A percentile compares a stretch with the other conserved stretches of the same genome.
Conservation (phyloP, 2,329 filamentous ascomycete species). For the Colletotrichum chrysophilum region DNA sequence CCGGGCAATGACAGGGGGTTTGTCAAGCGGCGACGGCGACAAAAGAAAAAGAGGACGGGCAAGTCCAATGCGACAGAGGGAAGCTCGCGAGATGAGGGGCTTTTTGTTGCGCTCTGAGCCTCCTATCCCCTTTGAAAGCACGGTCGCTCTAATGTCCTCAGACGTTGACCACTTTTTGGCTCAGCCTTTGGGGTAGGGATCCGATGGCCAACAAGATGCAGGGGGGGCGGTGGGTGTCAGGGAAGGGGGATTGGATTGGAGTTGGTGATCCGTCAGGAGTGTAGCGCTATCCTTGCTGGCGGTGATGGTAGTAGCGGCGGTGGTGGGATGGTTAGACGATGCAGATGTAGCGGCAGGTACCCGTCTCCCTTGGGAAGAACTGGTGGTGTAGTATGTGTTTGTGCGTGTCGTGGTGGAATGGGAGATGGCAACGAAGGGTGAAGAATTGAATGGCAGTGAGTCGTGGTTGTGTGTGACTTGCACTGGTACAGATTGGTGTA, state of each 20-base stretch:
- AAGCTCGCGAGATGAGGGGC: conserved; percentile 10
- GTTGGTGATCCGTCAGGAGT: conserved; percentile 15
- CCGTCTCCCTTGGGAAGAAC: neutral
- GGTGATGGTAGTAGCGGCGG: neutral
- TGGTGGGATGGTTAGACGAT: neutral
- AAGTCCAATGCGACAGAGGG: neutral
- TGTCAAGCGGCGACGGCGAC: neutral
- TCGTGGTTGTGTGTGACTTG: neutral
- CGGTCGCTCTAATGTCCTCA: conserved; percentile 12
- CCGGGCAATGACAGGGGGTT: neutral
- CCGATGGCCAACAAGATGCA: conserved; percentile 13
- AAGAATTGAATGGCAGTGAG: neutral
- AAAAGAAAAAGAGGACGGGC: neutral
- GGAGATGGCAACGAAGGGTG: neutral
- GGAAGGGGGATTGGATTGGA: conserved; percentile 10
- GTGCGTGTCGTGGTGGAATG: neutral
- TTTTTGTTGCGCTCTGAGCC: conserved; percentile 20
- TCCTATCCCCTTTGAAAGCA: conserved; percentile 14
- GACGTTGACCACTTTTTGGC: conserved; percentile 18
- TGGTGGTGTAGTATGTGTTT: neutral
- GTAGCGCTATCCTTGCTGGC: conserved; percentile 1
- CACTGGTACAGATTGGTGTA: neutral
- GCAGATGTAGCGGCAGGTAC: neutral
- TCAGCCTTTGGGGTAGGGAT: conserved; percentile 18
- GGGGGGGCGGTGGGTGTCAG: neutral